phyloP scores from a whole-genome alignment of 2,329 filamentous ascomycete genomes.

The Furcasterigmium furcatum region DNA sequence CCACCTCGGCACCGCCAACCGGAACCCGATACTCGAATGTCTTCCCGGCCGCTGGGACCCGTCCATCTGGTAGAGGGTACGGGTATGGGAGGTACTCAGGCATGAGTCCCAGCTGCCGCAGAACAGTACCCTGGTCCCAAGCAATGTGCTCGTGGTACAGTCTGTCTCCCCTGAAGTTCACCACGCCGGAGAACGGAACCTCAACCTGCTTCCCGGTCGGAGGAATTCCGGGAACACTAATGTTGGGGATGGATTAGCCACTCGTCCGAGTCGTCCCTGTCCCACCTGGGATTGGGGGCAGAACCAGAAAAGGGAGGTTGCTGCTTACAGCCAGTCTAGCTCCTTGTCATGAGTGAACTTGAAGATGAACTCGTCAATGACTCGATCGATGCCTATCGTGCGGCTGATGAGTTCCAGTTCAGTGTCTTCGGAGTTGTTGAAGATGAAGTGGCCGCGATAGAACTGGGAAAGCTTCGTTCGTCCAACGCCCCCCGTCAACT shows the following conservation, averaged over 20 bases:
- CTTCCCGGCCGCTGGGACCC: slow-evolving; percentile 12
- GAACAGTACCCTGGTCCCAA: slow-evolving; percentile 64
- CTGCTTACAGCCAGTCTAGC: slow-evolving; percentile 67
- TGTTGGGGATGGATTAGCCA: too few relatives aligned
- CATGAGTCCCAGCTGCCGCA: slow-evolving; percentile 56
- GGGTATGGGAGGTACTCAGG: slow-evolving; percentile 61
- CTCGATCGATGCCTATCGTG: slow-evolving; percentile 67
- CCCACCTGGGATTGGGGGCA: too few relatives aligned
- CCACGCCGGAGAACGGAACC: slow-evolving; percentile 59
- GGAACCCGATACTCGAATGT: slow-evolving; percentile 25
- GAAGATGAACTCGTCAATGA: slow-evolving; percentile 70
- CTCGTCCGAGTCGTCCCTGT: too few relatives aligned
- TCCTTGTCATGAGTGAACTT: slow-evolving; percentile 60
- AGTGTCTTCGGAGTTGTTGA: slow-evolving; percentile 66
- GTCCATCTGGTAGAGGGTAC: slow-evolving; percentile 43
- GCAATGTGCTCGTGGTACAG: slow-evolving; percentile 65
- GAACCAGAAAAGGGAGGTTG: too few relatives aligned
- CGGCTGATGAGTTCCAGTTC: slow-evolving; percentile 66
- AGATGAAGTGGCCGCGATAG: slow-evolving; percentile 73
- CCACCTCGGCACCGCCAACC: slow-evolving; percentile 24
- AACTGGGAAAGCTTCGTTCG: slow-evolving; percentile 60
- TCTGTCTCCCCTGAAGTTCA: slow-evolving; percentile 60
- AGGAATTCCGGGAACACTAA: slow-evolving; percentile 51
- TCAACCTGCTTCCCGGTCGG: slow-evolving; percentile 50
- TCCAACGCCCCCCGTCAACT: slow-evolving; percentile 63